phyloP scores from a whole-genome alignment of 129 eudicot species.

The Flaveria robusta region DNA sequence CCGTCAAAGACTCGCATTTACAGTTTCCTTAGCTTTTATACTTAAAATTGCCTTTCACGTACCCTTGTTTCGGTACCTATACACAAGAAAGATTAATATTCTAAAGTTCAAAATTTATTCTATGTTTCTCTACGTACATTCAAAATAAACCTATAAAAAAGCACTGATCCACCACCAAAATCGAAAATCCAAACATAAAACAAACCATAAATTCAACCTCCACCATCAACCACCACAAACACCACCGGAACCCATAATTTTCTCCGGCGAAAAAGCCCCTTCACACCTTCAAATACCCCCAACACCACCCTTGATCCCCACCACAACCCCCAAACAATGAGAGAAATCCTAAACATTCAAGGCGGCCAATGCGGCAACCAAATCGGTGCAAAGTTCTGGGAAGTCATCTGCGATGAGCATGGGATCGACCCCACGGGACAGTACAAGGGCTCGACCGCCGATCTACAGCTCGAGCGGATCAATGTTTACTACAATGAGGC shows the following conservation, averaged over 20 bases:
- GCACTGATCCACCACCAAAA: not conserved
- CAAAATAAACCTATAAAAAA: not conserved
- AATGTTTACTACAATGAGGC: slow-evolving; percentile 76
- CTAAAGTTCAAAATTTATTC: too few species aligned
- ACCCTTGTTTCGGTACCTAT: too few species aligned
- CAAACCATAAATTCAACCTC: too few species aligned
- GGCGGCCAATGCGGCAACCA: slow-evolving; percentile 85
- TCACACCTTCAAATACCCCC: slow-evolving; percentile 32
- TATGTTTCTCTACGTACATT: not conserved
- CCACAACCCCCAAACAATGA: slow-evolving; percentile 37
- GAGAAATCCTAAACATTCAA: slow-evolving; percentile 79
- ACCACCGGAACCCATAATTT: slow-evolving; percentile 19
- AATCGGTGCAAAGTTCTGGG: slow-evolving; percentile 80
- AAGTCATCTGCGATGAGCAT: slow-evolving; percentile 73
- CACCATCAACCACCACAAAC: slow-evolving; percentile 3
- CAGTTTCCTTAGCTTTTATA: too few species aligned
- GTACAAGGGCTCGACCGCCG: slow-evolving; percentile 44
- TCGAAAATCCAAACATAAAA: slow-evolving; percentile 3
- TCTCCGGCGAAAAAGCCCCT: slow-evolving; percentile 24
- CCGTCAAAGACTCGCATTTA: too few species aligned
- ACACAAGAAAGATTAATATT: too few species aligned
- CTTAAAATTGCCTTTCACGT: too few species aligned
- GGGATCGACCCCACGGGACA: slow-evolving; percentile 59
- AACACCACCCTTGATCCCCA: not conserved
- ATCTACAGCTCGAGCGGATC: slow-evolving; percentile 60